Evolutionary conservation across 2,329 filamentous ascomycete species (phyloP).

Genomic region (Paecilomyces niveus): DNA sequence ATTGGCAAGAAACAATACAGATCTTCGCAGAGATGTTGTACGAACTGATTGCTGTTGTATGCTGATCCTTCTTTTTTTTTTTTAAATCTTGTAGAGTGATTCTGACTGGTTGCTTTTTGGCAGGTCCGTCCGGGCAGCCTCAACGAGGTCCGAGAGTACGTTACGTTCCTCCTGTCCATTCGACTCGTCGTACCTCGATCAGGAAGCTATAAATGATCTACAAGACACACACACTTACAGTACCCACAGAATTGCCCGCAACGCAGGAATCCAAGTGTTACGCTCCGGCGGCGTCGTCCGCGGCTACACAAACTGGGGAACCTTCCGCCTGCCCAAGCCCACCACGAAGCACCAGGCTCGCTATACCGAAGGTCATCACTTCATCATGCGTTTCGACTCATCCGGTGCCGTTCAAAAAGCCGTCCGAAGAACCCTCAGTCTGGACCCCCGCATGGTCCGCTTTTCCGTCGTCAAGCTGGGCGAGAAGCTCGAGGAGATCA

Average conservation of each 20-base stretch:
- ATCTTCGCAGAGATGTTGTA: slow-evolving; percentile 67
- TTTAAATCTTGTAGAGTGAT: not conserved
- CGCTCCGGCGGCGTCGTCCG: slow-evolving; percentile 80
- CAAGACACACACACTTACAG: not conserved
- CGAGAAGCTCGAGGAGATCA: slow-evolving; percentile 55
- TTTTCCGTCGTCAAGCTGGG: slow-evolving; percentile 84
- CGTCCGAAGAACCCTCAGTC: slow-evolving; percentile 65
- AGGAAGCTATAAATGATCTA: not conserved
- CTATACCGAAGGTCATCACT: slow-evolving; percentile 87
- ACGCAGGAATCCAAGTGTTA: slow-evolving; percentile 76
- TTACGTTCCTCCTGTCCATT: slow-evolving; percentile 44
- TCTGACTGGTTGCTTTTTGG: slow-evolving; percentile 9
- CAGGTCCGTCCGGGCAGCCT: slow-evolving; percentile 90
- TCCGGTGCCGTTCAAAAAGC: slow-evolving; percentile 66
- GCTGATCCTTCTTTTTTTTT: slow-evolving; percentile 23
- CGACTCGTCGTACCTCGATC: not conserved
- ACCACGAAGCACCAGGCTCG: slow-evolving; percentile 73
- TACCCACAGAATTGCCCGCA: slow-evolving; percentile 68
- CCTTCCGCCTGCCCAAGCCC: slow-evolving; percentile 76
- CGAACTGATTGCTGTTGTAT: slow-evolving; percentile 91
- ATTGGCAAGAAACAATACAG: not conserved
- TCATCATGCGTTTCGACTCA: slow-evolving; percentile 93
- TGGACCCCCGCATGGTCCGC: slow-evolving; percentile 87
- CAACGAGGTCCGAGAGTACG: slow-evolving; percentile 90
- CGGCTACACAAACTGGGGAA: slow-evolving; percentile 90